Evolutionary conservation across 2,329 filamentous ascomycete species (phyloP).

Genomic region (Coniella lustricola): DNA sequence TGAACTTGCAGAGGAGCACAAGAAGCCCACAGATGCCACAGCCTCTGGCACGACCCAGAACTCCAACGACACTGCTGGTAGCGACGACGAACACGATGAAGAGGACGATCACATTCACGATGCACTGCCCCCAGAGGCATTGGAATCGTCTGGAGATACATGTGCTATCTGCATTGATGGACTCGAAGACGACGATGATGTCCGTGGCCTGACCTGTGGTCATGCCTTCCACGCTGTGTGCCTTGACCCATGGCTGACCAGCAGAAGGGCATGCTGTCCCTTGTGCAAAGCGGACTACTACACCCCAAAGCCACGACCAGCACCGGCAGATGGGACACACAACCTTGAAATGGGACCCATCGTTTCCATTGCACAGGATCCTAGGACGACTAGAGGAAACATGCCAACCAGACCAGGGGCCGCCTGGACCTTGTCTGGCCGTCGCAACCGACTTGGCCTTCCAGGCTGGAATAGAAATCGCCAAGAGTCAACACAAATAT

Average conservation of each 20-base stretch:
- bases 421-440: constrained; percentile 32
- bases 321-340: constrained; percentile 33
- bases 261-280: constrained; percentile 87
- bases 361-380: constrained; percentile 22
- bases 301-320: constrained; percentile 76
- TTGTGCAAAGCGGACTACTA: constrained; percentile 98
- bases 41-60: constrained; percentile 7
- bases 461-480: constrained; percentile 5
- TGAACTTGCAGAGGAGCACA: not conserved
- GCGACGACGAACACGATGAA: constrained; percentile 47
- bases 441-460: constrained; percentile 18
- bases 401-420: constrained; percentile 36
- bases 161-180: constrained; percentile 96
- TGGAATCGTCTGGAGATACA: constrained; percentile 78
- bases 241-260: constrained; percentile 94
- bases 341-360: constrained; percentile 26
- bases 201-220: constrained; percentile 90
- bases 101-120: constrained; percentile 77
- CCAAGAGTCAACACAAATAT: constrained; percentile 1
- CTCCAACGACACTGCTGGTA: constrained; percentile 8
- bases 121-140: constrained; percentile 71
- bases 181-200: constrained; percentile 90
- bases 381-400: constrained; percentile 36
- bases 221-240: constrained; percentile 96
- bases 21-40: constrained; percentile 13